These are phyloP conservation scores for Gamsiella multidivaricata DNA, from an alignment of 192 early-diverging fungal genomes.

Conservation along the genomic window DNA sequence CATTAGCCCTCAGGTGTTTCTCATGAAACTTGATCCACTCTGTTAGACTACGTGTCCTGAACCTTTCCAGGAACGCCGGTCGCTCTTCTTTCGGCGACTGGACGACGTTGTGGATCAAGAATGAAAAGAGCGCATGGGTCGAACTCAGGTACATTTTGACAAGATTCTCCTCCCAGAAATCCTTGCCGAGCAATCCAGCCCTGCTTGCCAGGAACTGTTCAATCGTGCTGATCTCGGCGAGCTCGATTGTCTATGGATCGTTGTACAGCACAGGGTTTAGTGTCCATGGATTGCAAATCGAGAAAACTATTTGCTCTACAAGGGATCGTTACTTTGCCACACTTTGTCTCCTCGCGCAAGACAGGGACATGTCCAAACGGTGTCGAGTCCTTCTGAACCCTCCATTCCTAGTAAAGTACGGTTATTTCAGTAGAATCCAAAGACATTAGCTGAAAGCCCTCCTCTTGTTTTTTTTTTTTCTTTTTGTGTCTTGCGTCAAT, in stretches of 20 bases:
- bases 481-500: too few relatives aligned
- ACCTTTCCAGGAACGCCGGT: conserved; percentile 19
- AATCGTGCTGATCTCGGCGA: conserved; percentile 34
- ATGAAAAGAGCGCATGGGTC: conserved; percentile 24
- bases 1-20: conserved; percentile 27
- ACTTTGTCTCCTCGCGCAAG: conserved; percentile 42
- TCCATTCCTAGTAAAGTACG: conserved; percentile 44
- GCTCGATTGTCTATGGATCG: conserved; percentile 13
- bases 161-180: conserved; percentile 31
- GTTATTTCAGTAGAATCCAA: not conserved
- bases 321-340: conserved; percentile 17
- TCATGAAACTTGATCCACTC: conserved; percentile 26
- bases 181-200: conserved; percentile 5
- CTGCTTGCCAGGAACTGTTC: conserved; percentile 28
- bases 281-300: not conserved
- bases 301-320: not conserved
- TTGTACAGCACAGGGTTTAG: not conserved
- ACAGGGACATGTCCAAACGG: conserved; percentile 65
- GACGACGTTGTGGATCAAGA: conserved; percentile 20
- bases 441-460: too few relatives aligned
- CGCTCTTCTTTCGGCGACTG: conserved; percentile 18
- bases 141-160: conserved; percentile 41
- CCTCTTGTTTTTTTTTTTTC: too few relatives aligned
- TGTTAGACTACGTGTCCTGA: conserved; percentile 16
- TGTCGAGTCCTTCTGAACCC: conserved; percentile 47